Evolutionary conservation across 805 yeast species (phyloP).

Genomic region (Nakazawaea ishiwadae): DNA sequence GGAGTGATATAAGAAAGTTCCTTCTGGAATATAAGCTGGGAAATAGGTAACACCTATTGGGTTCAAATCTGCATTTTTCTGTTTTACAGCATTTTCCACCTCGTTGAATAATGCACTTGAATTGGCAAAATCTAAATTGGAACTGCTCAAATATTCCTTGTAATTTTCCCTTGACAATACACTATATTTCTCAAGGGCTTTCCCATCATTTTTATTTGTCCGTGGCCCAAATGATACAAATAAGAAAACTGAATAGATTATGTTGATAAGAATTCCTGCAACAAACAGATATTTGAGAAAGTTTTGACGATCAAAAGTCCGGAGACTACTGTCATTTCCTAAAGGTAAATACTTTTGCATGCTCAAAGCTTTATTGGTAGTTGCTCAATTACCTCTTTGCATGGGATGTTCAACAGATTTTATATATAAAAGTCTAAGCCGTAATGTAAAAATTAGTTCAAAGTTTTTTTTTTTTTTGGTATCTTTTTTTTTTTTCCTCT

Average conservation of each 20-base stretch:
- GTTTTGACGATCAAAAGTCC: neutral
- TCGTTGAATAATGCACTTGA: constrained; percentile 55
- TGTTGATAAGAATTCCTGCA: constrained; percentile 1
- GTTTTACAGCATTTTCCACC: constrained; percentile 47
- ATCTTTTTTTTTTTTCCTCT: too few species aligned
- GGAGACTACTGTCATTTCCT: neutral
- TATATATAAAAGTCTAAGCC: too few species aligned
- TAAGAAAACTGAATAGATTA: neutral
- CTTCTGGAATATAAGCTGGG: constrained; percentile 58
- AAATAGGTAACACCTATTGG: constrained; percentile 56
- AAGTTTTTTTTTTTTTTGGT: too few species aligned
- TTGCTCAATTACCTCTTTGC: too few species aligned
- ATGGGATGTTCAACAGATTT: too few species aligned
- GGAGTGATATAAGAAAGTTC: constrained; percentile 54
- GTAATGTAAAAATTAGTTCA: too few species aligned
- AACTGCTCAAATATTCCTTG: constrained; percentile 19
- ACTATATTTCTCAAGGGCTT: neutral
- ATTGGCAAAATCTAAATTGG: constrained; percentile 33
- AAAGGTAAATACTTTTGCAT: neutral
- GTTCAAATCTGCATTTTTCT: constrained; percentile 43
- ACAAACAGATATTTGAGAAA: neutral
- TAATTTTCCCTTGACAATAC: constrained; percentile 18
- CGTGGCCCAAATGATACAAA: neutral
- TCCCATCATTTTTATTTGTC: neutral
- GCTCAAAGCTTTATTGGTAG: neutral